These are phyloP conservation scores for Pyricularia grisea DNA, from an alignment of 2,329 filamentous ascomycete species.

Conservation along the genomic window DNA sequence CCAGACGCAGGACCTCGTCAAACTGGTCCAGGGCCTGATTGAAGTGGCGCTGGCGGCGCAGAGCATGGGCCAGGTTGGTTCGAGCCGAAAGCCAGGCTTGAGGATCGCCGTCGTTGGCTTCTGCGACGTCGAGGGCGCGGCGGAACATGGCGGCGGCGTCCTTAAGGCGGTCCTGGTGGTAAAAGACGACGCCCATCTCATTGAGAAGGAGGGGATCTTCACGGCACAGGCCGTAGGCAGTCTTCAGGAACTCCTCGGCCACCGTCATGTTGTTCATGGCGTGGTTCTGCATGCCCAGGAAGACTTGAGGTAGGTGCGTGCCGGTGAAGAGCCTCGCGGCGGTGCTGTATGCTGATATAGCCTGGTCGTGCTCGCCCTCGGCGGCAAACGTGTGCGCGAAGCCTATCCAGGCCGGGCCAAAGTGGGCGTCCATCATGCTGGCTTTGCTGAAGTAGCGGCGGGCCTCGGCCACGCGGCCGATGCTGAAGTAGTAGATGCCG, in stretches of 20 bases:
- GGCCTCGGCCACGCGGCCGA: conserved; percentile 83
- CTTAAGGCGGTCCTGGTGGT: conserved; percentile 73
- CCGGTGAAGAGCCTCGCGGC: conserved; percentile 93
- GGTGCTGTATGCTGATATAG: conserved; percentile 94
- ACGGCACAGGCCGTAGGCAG: conserved; percentile 73
- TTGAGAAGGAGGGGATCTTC: conserved; percentile 87
- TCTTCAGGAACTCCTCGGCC: conserved; percentile 88
- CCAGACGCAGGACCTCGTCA: conserved; percentile 75
- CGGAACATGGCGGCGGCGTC: conserved; percentile 71
- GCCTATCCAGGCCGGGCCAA: conserved; percentile 95
- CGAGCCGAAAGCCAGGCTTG: conserved; percentile 75
- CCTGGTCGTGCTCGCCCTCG: conserved; percentile 96
- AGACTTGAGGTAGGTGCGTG: conserved; percentile 90
- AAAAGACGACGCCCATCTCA: conserved; percentile 92
- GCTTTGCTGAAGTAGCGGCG: conserved; percentile 95
- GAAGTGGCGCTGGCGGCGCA: conserved; percentile 61
- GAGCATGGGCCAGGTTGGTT: conserved; percentile 83
- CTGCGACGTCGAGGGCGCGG: conserved; percentile 66
- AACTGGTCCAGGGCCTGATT: conserved; percentile 71
- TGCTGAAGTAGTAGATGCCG: conserved; percentile 87
- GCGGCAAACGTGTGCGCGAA: conserved; percentile 98
- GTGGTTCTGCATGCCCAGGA: conserved; percentile 96
- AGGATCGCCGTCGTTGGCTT: conserved; percentile 73
- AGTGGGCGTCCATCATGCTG: conserved; percentile 95
- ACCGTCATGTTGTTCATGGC: conserved; percentile 90